Conservation (phyloP, 441 rosid genomes). For the Populus hybrid region DNA sequence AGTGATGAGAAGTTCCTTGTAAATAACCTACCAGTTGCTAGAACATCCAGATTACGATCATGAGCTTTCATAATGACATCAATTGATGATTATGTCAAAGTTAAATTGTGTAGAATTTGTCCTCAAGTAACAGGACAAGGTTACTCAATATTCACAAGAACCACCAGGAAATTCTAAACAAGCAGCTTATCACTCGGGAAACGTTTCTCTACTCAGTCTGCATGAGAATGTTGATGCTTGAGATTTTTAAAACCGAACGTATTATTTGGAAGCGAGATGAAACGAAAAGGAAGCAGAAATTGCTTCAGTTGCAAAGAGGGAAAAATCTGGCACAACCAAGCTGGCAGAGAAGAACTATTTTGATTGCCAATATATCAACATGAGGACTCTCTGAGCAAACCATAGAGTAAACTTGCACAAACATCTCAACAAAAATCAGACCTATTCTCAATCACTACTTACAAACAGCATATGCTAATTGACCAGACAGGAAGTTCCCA, state of each 20-base stretch:
- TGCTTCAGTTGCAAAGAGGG: not conserved
- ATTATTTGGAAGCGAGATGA: not conserved
- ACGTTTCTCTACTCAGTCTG: not conserved
- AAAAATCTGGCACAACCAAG: constrained; percentile 6
- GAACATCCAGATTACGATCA: not conserved
- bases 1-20: not conserved
- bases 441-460: constrained; percentile 6
- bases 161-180: no score
- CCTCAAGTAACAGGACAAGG: not conserved
- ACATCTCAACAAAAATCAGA: constrained; percentile 20
- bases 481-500: constrained; percentile 10
- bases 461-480: constrained; percentile 10
- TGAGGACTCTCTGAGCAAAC: constrained; percentile 11
- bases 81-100: not conserved
- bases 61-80: not conserved
- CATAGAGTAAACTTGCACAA: constrained; percentile 13
- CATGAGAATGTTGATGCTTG: not conserved
- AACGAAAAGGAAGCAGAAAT: not conserved
- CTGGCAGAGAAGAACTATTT: not conserved
- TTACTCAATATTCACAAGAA: not conserved
- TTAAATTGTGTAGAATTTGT: no score
- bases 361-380: constrained; percentile 4
- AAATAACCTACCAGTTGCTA: not conserved
- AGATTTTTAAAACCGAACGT: not conserved
- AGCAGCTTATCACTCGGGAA: not conserved